Percentiles rank a stretch among this genome's conserved stretches.
Evolutionary conservation across 768 basidiomycete species (phyloP).

Genomic region (Lactarius hatsudake): DNA sequence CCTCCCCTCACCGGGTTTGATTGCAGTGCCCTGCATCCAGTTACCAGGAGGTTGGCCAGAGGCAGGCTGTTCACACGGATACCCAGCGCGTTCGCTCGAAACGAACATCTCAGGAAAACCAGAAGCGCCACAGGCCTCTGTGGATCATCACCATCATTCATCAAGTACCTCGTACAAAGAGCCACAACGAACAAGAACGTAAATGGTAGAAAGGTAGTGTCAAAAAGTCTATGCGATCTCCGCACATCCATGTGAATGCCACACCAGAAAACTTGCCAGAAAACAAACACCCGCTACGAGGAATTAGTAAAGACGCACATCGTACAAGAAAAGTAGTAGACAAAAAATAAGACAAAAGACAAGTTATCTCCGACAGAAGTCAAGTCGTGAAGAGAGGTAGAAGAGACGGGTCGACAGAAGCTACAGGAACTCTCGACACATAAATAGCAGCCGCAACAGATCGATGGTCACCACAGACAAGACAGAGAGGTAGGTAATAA

Average conservation of each 20-base stretch:
- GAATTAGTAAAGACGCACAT: slow-evolving; percentile 15
- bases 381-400: slow-evolving; percentile 13
- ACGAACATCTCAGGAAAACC: background rate
- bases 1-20: background rate
- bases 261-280: background rate
- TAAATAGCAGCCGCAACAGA: slow-evolving; percentile 20
- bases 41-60: background rate
- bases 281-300: background rate
- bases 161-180: slow-evolving; percentile 22
- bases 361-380: slow-evolving; percentile 8
- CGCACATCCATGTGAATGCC: background rate
- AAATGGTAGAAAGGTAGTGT: slow-evolving; percentile 1
- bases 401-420: slow-evolving; percentile 16
- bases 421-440: slow-evolving; percentile 23
- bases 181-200: slow-evolving; percentile 4
- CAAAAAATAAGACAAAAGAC: slow-evolving; percentile 7
- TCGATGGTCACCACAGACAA: slow-evolving; percentile 12
- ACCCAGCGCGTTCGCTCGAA: background rate
- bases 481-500: background rate
- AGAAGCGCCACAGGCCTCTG: slow-evolving; percentile 5
- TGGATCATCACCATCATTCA: slow-evolving; percentile 14
- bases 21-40: background rate
- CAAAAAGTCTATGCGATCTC: slow-evolving; percentile 12
- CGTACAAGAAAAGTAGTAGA: slow-evolving; percentile 18
- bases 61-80: background rate